phyloP scores from a whole-genome alignment of 805 yeast genomes.

The Hanseniaspora singularis region DNA sequence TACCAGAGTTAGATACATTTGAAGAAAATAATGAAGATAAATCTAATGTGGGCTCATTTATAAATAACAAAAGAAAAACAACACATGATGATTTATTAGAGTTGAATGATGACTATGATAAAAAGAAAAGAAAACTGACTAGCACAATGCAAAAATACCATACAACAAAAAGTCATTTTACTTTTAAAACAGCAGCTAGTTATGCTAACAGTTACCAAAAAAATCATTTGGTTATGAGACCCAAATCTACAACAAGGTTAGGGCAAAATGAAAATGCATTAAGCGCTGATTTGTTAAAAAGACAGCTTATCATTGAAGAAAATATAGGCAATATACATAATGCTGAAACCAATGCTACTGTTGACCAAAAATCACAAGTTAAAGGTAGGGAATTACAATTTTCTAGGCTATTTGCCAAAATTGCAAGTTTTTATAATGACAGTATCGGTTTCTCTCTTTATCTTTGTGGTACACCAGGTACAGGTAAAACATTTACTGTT shows the following conservation, averaged over 20 bases:
- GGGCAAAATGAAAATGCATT: slow-evolving; percentile 18
- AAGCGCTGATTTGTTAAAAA: slow-evolving; percentile 16
- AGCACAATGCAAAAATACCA: no score
- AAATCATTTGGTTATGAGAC: not conserved
- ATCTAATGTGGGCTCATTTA: no score
- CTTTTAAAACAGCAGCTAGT: slow-evolving; percentile 6
- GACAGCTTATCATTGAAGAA: slow-evolving; percentile 15
- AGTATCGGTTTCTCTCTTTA: slow-evolving; percentile 74
- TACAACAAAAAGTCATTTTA: no score
- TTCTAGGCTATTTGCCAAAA: slow-evolving; percentile 49
- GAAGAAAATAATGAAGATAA: no score
- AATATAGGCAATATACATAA: slow-evolving; percentile 18
- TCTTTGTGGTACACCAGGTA: slow-evolving; percentile 95
- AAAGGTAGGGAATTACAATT: slow-evolving; percentile 86
- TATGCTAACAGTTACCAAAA: slow-evolving; percentile 13
- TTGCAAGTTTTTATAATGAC: slow-evolving; percentile 60
- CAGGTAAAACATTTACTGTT: slow-evolving; percentile 91
- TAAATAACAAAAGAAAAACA: no score
- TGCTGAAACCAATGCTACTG: slow-evolving; percentile 5
- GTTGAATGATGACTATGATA: no score
- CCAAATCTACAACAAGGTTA: not conserved
- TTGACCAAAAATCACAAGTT: slow-evolving; percentile 23
- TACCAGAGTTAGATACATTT: no score
- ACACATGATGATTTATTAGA: no score
- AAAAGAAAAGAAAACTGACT: no score